Evolutionary conservation across 2,329 filamentous ascomycete species (phyloP), one percentile per base, ranked within the genome.

Genomic region (Trichophyton schoenleinii): DNA sequence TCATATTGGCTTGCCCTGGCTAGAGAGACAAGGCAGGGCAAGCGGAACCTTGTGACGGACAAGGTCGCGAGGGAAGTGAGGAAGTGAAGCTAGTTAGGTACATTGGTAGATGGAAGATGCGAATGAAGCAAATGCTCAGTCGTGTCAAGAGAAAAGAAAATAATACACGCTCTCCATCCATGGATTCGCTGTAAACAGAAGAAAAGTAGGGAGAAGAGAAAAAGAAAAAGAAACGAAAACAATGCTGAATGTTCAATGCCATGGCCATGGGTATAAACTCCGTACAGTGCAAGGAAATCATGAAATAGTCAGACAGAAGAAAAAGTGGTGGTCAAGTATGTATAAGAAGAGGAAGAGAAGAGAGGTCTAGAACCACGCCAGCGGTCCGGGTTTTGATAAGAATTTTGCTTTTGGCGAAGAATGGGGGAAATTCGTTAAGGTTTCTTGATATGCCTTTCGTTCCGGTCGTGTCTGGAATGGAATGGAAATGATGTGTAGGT

Each of bases 241-340:
- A 36, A 59, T 59, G 58, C 58, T 46, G 8, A 18, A 59, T 46
- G 38, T 38, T 38, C 34, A 38, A 38, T 38, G 34, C 34, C 34
- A 38, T 38, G 34, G 34, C 58, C 58, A 60, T 63, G 62, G 62
- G 62, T 64, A 64, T 64, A 62, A 64, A 64, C 60, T 60, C 62
- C 62, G 55, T 57, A 60, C 58, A 49, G 57, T 59, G 60, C 42
- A 60, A 62, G 22, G 22, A 25, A 31, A 31, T n/a, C 34, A 38
- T 13, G 11, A 53, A 31, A 53, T 28, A 53, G 22, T 28, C 28
- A 53, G 49, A 53, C 49, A 53, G 22, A 53, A 62, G 48, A 63
- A 49, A 25, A 36, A 59, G 62, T 57, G 22, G 44, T 62, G 49
- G 41, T 46, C 22, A 61, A 34, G 57, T 57, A 61, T 64, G 63